A percentile compares a stretch with the other conserved stretches of the same genome.
These are phyloP conservation scores for Yamadazyma diospyri DNA, from an alignment of 1,139 yeast species.

Conservation along the genomic window DNA sequence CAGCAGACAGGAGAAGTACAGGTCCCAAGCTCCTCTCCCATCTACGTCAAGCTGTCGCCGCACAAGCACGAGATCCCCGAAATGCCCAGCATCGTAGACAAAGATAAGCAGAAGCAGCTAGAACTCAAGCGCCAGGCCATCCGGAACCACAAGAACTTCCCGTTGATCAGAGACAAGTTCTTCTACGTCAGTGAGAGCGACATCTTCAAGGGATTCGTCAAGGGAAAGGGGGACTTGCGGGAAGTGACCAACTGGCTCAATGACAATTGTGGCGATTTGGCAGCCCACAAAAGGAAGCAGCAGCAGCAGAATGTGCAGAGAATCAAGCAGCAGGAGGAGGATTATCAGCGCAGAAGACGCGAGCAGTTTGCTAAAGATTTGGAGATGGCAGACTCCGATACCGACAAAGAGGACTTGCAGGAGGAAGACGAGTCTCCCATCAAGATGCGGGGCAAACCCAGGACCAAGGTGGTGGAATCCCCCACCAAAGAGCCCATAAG, in stretches of 20 bases:
- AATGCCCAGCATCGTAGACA: slow-evolving; percentile 2
- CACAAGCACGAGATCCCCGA: slow-evolving; percentile 17
- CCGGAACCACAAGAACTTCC: slow-evolving; percentile 44
- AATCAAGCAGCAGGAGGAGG: slow-evolving; percentile 8
- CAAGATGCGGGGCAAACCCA: slow-evolving; percentile 31
- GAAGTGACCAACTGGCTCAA: slow-evolving; percentile 50
- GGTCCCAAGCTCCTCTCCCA: slow-evolving; percentile 40
- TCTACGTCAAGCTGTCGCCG: slow-evolving; percentile 25
- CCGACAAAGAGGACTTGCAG: slow-evolving; percentile 8
- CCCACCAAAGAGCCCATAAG: slow-evolving; percentile 19
- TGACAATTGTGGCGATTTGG: slow-evolving; percentile 24
- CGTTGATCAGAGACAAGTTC: slow-evolving; percentile 46
- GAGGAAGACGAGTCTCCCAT: slow-evolving; percentile 26
- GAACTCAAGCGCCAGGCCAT: slow-evolving; percentile 39
- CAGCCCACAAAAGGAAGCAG: slow-evolving; percentile 20
- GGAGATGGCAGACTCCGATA: slow-evolving; percentile 1
- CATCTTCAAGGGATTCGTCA: slow-evolving; percentile 58
- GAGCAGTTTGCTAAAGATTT: slow-evolving; percentile 5
- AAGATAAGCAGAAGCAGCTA: slow-evolving; percentile 22
- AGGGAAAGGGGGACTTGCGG: slow-evolving; percentile 54
- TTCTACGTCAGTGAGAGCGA: slow-evolving; percentile 46
- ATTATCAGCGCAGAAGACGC: slow-evolving; percentile 3
- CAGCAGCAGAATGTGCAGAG: slow-evolving; percentile 18
- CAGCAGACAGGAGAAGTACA: slow-evolving; percentile 21
- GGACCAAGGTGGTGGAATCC: slow-evolving; percentile 19